Evolutionary conservation across 441 rosid species (phyloP).

Genomic region (Euphorbia schlechtendalii): DNA sequence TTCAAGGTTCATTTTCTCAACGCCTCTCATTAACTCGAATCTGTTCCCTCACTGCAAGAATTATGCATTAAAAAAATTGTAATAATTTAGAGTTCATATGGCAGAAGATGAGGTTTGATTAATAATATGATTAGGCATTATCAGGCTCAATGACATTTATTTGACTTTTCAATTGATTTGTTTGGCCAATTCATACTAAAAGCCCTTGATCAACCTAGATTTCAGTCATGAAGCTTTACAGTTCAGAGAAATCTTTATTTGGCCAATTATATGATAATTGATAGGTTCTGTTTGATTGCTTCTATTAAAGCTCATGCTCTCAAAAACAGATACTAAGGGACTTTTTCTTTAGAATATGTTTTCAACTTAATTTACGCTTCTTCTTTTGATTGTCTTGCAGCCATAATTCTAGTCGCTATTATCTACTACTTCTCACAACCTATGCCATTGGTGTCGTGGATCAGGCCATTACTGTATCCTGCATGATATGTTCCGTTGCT

Average conservation of each 20-base stretch:
- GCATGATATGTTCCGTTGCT: constrained; percentile 17
- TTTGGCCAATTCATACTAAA: neutral
- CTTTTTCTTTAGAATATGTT: neutral
- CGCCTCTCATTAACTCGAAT: neutral
- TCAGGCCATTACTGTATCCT: constrained; percentile 83
- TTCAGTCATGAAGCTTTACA: neutral
- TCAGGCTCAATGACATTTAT: neutral
- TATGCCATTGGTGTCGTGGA: constrained; percentile 46
- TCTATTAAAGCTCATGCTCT: constrained; percentile 4
- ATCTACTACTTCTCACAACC: constrained; percentile 74
- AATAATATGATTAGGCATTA: neutral
- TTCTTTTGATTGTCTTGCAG: constrained; percentile 45
- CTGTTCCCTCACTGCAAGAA: neutral
- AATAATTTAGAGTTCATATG: neutral
- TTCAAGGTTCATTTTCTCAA: constrained; percentile 47
- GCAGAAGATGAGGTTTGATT: neutral
- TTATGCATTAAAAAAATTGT: neutral
- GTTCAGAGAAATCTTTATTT: neutral
- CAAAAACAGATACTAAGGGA: neutral
- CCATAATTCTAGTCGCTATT: constrained; percentile 69
- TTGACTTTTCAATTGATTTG: neutral
- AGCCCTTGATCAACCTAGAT: neutral
- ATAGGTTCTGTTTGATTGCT: neutral
- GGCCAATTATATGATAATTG: neutral
- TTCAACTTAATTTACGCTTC: constrained; percentile 2